Percentiles rank a stretch among this genome's conserved stretches.
Evolutionary conservation across 2,329 filamentous ascomycete species (phyloP).

Genomic region (Nannizzia gypsea): DNA sequence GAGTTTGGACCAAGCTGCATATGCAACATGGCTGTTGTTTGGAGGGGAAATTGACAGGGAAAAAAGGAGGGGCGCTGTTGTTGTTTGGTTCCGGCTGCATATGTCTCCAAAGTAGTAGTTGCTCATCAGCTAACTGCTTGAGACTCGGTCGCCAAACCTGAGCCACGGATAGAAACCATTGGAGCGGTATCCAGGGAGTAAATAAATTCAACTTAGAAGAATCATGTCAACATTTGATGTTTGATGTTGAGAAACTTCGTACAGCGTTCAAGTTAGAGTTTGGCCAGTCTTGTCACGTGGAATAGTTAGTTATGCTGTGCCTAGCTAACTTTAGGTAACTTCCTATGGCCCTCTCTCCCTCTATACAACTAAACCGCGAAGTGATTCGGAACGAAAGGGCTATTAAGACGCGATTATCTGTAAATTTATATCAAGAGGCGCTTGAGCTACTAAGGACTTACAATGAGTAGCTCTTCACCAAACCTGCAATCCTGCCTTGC

Average conservation of each 20-base stretch:
- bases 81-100: background rate
- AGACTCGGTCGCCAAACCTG: background rate
- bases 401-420: no score
- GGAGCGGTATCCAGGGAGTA: background rate
- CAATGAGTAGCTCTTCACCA: constrained; percentile 34
- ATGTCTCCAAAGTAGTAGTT: background rate
- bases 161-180: background rate
- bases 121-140: background rate
- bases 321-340: no score
- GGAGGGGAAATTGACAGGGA: background rate
- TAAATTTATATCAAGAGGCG: background rate
- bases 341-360: no score
- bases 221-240: background rate
- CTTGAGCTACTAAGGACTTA: background rate
- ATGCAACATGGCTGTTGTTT: background rate
- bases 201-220: background rate
- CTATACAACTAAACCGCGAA: no score
- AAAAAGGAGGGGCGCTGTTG: background rate
- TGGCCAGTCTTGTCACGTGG: no score
- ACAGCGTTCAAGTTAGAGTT: background rate
- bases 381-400: background rate
- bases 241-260: background rate
- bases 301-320: background rate
- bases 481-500: constrained; percentile 45
- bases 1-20: background rate